phyloP scores from a whole-genome alignment of 1,284 basidiomycete species.

The Peniophora sp. region DNA sequence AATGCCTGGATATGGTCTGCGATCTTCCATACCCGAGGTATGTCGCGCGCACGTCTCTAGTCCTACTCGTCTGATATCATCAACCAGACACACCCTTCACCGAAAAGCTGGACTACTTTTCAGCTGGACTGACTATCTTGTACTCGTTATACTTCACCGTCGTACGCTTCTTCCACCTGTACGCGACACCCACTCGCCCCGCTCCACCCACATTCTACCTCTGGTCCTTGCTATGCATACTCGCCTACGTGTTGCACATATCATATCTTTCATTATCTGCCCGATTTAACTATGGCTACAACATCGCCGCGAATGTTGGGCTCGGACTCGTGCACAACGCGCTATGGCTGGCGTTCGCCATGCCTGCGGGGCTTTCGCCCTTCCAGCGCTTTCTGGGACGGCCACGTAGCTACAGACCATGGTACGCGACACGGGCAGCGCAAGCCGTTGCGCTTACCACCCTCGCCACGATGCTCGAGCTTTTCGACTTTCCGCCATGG shows the following conservation, averaged over 20 bases:
- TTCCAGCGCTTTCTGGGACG: constrained; percentile 47
- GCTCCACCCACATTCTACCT: constrained; percentile 9
- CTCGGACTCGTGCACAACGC: constrained; percentile 76
- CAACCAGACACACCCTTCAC: constrained; percentile 83
- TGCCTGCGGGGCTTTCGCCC: constrained; percentile 42
- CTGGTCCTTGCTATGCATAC: constrained; percentile 40
- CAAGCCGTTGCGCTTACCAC: constrained; percentile 68
- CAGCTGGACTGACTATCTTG: constrained; percentile 78
- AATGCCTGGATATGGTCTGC: constrained; percentile 94
- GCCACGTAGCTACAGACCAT: constrained; percentile 45
- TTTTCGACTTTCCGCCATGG: constrained; percentile 90
- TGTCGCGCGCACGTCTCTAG: constrained; percentile 2
- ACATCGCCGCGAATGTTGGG: constrained; percentile 80
- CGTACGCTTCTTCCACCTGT: constrained; percentile 76
- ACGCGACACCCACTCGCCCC: constrained; percentile 29
- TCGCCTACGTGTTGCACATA: constrained; percentile 61
- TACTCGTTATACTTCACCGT: constrained; percentile 69
- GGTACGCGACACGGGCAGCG: constrained; percentile 45
- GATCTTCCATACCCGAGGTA: constrained; percentile 90
- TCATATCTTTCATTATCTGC: constrained; percentile 72
- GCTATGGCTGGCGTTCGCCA: constrained; percentile 77
- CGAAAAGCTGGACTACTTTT: constrained; percentile 94
- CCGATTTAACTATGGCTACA: constrained; percentile 93
- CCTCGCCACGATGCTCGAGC: constrained; percentile 73
- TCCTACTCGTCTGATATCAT: too few species aligned